Conservation (phyloP, 1,284 basidiomycete genomes). For the Xerocomus subilludens region DNA sequence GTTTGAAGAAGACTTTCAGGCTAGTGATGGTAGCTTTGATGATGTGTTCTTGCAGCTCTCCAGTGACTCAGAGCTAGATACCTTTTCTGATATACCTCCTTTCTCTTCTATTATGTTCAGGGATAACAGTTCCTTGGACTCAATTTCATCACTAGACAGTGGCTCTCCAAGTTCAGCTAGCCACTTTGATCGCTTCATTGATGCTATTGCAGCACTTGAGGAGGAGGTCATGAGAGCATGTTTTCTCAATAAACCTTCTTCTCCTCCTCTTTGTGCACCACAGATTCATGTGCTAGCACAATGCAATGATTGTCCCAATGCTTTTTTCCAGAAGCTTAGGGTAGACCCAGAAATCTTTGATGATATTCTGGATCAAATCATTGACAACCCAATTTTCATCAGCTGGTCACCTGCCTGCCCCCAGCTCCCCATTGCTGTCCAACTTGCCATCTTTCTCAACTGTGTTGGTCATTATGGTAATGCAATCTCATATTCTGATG, state of each 20-base stretch:
- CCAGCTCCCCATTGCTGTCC: neutral
- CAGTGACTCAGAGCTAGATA: too few species aligned
- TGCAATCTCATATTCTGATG: neutral
- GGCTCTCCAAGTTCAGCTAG: too few species aligned
- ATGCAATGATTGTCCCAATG: neutral
- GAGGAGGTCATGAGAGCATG: neutral
- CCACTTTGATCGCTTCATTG: neutral
- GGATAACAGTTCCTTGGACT: too few species aligned
- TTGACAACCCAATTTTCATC: neutral
- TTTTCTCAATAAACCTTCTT: neutral
- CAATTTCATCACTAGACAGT: too few species aligned
- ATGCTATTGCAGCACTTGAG: neutral
- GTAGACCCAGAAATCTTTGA: neutral
- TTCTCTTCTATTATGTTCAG: too few species aligned
- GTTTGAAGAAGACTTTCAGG: too few species aligned
- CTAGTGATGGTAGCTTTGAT: too few species aligned
- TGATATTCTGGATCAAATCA: neutral
- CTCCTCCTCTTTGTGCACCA: neutral
- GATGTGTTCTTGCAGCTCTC: too few species aligned
- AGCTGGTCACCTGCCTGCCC: too few species aligned
- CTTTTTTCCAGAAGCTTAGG: neutral
- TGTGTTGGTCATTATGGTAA: neutral
- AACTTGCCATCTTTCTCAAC: neutral
- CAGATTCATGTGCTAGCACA: neutral
- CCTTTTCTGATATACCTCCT: too few species aligned